phyloP scores from a whole-genome alignment of 148 eudicot genomes.

The Dianthus caryophyllus region DNA sequence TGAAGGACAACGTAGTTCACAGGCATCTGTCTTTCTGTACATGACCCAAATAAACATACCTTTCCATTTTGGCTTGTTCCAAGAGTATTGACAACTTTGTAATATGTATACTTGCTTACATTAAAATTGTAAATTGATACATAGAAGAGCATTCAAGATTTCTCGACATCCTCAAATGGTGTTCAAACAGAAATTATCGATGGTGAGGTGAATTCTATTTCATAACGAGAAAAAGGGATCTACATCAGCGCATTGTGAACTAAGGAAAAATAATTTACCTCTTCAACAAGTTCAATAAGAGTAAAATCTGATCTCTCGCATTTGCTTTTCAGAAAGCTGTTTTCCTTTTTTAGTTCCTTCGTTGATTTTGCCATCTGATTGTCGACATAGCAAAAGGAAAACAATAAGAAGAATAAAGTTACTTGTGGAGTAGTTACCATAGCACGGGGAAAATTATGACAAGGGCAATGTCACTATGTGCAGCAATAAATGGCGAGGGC shows the following conservation, averaged over 20 bases:
- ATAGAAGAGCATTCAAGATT: too few species aligned
- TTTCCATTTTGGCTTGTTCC: not conserved
- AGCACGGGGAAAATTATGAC: slow-evolving; percentile 14
- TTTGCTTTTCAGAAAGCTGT: slow-evolving; percentile 81
- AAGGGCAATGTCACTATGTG: not conserved
- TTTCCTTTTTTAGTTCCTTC: slow-evolving; percentile 86
- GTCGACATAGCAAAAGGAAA: slow-evolving; percentile 16
- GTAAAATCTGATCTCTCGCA: slow-evolving; percentile 75
- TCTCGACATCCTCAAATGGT: not conserved
- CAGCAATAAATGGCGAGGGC: not conserved
- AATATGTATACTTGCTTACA: not conserved
- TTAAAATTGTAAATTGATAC: not conserved
- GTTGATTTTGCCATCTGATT: slow-evolving; percentile 81
- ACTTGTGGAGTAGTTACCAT: slow-evolving; percentile 10
- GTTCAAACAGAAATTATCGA: not conserved
- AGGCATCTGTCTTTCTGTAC: not conserved
- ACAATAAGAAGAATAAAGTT: slow-evolving; percentile 1
- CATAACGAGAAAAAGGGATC: not conserved
- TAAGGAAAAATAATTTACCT: slow-evolving; percentile 45
- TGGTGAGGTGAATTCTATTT: not conserved
- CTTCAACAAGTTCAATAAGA: slow-evolving; percentile 81
- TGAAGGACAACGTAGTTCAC: not conserved
- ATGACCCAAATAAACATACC: not conserved
- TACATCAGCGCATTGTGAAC: not conserved
- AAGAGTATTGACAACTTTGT: not conserved